Base-by-base conservation (phyloP, 257 asterid species). In the Anisodus tanguticus region DNA sequence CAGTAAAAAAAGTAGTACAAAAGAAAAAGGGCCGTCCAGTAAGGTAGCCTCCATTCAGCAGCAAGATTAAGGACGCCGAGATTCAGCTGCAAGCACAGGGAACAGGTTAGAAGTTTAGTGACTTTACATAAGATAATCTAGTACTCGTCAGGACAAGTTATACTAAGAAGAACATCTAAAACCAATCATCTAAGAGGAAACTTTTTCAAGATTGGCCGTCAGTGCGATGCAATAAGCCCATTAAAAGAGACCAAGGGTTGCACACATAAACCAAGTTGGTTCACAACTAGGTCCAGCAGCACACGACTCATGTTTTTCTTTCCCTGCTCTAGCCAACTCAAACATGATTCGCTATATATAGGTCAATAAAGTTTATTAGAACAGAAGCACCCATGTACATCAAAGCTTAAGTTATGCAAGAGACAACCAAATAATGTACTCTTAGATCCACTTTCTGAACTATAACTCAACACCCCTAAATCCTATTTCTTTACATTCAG, bases 71-170 rank as follows among this genome's bases (percentile, higher is more conserved):
- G 76, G 51, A 68, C 6, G 49, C 13, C 3, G 22, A 71, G 79
- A 71, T 70, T 71, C 37, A 71, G 5, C 80, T 71, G 80, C 80
- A 71, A 10, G 17, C 37, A 71, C 58, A 71, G 9, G 45, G 31
- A 71, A 45, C 39, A 71, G n/a, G 16, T 71, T 45, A 5, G 39
- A 71, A 43, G 39, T 45, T 70, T 45, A 45, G 39, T 71, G 79
- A 45, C 79, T 4, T 45, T 1, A 63, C 54, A 17, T 2, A 4
- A 10, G 79, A 71, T 71, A 71, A 71, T 71, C 58, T 58, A 45
- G 9, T 15, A 55, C 62, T 13, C 2, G 6, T 55, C 62, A 5
- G 58, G 39, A 3, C 5, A n/a, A n/a, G 45, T 71, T 71, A 10
- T 45, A 71, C 9, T 5, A 9, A 71, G 37, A 22, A 22, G 26